Conservation (phyloP, 2,329 filamentous ascomycete genomes). For the Neonectria punicea region DNA sequence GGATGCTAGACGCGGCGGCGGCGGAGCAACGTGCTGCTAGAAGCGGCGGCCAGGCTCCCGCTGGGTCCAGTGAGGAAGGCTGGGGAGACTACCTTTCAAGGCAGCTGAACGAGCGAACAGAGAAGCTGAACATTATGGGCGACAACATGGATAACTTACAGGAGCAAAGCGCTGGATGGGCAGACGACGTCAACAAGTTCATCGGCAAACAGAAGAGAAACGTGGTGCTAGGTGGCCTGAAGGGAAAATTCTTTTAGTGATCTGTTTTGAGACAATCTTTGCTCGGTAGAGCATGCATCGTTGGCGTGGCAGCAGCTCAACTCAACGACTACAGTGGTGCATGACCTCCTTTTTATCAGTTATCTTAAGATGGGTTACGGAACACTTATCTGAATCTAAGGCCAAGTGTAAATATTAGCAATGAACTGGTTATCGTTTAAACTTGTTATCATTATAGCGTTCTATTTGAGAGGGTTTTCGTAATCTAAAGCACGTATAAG, state of each 20-base stretch:
- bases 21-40: constrained; percentile 74
- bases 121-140: constrained; percentile 83
- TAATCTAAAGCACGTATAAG: not conserved
- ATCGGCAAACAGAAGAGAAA: constrained; percentile 89
- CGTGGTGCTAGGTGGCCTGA: constrained; percentile 76
- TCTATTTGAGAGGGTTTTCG: not conserved
- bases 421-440: not conserved
- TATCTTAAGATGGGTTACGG: not conserved
- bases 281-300: not conserved
- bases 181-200: constrained; percentile 88
- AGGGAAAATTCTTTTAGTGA: constrained; percentile 64
- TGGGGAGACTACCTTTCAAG: constrained; percentile 85
- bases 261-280: not conserved
- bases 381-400: no score
- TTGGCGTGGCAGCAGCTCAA: not conserved
- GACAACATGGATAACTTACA: constrained; percentile 88
- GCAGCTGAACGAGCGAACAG: constrained; percentile 89
- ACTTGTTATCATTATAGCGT: not conserved
- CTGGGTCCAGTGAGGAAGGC: constrained; percentile 62
- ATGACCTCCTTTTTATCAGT: not conserved
- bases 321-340: not conserved
- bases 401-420: not conserved
- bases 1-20: constrained; percentile 83
- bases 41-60: constrained; percentile 44
- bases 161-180: constrained; percentile 83